These are phyloP conservation scores for Bondarzewia mesenterica DNA, from an alignment of 1,284 basidiomycete genomes.

Conservation along the genomic window DNA sequence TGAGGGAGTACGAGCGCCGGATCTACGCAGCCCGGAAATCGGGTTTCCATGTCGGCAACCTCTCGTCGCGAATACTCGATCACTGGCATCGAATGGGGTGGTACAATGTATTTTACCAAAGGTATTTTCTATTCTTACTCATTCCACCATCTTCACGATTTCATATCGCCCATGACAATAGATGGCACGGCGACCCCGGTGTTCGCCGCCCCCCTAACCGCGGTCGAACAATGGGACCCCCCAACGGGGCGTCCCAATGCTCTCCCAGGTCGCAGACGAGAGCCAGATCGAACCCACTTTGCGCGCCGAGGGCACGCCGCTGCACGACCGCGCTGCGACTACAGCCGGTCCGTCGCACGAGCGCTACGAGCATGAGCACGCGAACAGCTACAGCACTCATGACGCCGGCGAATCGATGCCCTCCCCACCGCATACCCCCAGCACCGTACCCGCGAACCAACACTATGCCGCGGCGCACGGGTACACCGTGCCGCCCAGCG, in stretches of 20 bases:
- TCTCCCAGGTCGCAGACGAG: slow-evolving; percentile 7
- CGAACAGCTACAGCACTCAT: not conserved
- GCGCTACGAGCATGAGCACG: slow-evolving; percentile 11
- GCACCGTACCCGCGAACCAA: not conserved
- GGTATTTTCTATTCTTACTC: slow-evolving; percentile 34
- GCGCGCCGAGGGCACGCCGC: slow-evolving; percentile 10
- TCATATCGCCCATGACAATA: slow-evolving; percentile 5
- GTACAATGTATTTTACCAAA: slow-evolving; percentile 59
- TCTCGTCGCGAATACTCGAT: slow-evolving; percentile 61
- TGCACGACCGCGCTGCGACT: slow-evolving; percentile 9
- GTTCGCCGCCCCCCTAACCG: slow-evolving; percentile 13
- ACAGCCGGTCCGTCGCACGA: slow-evolving; percentile 12
- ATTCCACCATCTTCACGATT: not conserved
- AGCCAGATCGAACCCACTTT: slow-evolving; percentile 8
- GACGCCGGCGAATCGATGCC: slow-evolving; percentile 9
- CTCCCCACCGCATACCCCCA: not conserved
- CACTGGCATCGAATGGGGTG: slow-evolving; percentile 69
- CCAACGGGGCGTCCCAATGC: slow-evolving; percentile 6
- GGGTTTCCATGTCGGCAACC: slow-evolving; percentile 59
- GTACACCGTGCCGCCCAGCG: not conserved
- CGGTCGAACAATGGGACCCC: slow-evolving; percentile 13
- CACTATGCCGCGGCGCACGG: not conserved
- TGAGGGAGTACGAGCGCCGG: slow-evolving; percentile 57
- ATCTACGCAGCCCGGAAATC: slow-evolving; percentile 52
- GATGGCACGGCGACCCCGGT: slow-evolving; percentile 14